These are phyloP conservation scores for Prunus salicina DNA, from an alignment of 306 rosid genomes.

Conservation along the genomic window DNA sequence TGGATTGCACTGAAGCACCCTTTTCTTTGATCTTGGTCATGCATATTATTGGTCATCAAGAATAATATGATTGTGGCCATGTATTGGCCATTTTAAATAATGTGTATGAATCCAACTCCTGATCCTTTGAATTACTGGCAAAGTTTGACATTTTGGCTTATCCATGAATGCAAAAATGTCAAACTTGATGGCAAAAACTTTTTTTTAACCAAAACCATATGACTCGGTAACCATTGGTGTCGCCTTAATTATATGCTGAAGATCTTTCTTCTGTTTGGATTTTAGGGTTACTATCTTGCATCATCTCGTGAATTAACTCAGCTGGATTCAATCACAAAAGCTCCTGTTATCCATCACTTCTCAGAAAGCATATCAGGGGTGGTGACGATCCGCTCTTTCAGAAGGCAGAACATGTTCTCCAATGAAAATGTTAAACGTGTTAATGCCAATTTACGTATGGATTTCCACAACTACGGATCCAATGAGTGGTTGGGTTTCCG, in stretches of 20 bases:
- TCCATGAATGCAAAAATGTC: too few relatives aligned
- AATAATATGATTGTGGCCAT: too few relatives aligned
- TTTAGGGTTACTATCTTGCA: conserved; percentile 78
- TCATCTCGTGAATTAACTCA: conserved; percentile 91
- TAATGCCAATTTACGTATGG: conserved; percentile 76
- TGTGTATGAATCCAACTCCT: too few relatives aligned
- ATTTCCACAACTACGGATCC: conserved; percentile 86
- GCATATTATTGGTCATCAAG: too few relatives aligned
- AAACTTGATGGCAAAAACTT: too few relatives aligned
- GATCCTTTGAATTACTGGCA: too few relatives aligned
- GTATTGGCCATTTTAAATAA: too few relatives aligned
- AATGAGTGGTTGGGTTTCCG: conserved; percentile 98
- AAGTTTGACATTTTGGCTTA: too few relatives aligned
- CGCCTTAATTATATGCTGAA: neutral
- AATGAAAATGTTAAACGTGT: conserved; percentile 65
- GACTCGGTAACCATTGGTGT: neutral
- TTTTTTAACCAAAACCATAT: too few relatives aligned
- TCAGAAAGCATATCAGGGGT: conserved; percentile 95
- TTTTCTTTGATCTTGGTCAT: too few relatives aligned
- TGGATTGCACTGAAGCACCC: too few relatives aligned
- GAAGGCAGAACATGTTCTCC: conserved; percentile 48
- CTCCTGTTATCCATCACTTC: conserved; percentile 93
- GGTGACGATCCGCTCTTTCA: conserved; percentile 81
- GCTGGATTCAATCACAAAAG: conserved; percentile 85
- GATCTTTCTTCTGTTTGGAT: neutral